Percentiles rank a stretch among this genome's conserved stretches.
Evolutionary conservation across 176 grass and related monocot genomes (phyloP).

Genomic region (Pharus latifolius): DNA sequence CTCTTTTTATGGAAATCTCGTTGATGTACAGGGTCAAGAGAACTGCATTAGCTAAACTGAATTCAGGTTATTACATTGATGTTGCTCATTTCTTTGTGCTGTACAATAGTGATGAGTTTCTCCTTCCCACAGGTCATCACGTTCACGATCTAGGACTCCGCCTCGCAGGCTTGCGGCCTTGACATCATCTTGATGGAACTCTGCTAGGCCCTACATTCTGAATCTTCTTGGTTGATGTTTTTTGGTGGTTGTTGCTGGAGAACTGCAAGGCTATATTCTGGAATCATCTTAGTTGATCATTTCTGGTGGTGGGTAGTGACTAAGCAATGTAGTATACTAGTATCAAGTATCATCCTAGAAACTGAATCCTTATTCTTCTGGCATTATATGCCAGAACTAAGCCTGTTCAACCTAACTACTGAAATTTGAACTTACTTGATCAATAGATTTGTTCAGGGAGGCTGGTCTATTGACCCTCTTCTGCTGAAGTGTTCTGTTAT

Average conservation of each 20-base stretch:
- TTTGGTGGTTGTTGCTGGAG: neutral
- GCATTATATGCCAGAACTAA: neutral
- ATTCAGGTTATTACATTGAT: neutral
- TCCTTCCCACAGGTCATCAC: constrained; percentile 17
- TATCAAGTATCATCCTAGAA: neutral
- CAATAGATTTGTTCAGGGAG: neutral
- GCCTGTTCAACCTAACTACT: neutral
- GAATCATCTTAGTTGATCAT: neutral
- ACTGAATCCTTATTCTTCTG: neutral
- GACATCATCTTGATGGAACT: neutral
- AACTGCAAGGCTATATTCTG: neutral
- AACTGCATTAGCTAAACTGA: neutral
- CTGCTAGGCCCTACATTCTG: neutral
- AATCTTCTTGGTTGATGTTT: neutral
- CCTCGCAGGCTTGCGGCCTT: constrained; percentile 25
- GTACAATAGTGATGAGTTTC: neutral
- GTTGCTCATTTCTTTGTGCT: neutral
- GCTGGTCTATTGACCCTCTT: neutral
- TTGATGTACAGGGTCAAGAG: neutral
- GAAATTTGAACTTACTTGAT: neutral
- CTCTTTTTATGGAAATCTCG: neutral
- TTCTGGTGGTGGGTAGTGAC: neutral
- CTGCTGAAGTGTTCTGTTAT: too few species aligned
- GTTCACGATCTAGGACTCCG: constrained; percentile 29
- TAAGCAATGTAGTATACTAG: neutral